Conservation (phyloP, 2,329 filamentous ascomycete species). For the Sphaerostilbella broomeana region DNA sequence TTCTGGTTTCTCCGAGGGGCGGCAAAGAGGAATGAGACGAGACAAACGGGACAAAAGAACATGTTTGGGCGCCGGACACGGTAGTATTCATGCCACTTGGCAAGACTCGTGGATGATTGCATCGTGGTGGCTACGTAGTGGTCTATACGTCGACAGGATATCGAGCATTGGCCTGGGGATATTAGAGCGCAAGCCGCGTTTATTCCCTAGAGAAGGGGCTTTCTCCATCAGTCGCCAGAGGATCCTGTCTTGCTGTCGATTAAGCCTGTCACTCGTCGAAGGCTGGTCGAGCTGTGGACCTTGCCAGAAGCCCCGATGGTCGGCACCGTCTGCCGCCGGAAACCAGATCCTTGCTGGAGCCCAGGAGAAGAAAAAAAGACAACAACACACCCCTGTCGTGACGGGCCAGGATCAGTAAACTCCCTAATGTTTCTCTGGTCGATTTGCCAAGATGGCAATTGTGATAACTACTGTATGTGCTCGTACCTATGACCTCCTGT, state of each 20-base stretch:
- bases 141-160: constrained; percentile 3
- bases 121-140: constrained; percentile 2
- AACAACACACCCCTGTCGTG: constrained; percentile 9
- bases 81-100: constrained; percentile 8
- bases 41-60: constrained; percentile 7
- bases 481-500: no score
- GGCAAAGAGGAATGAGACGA: neutral
- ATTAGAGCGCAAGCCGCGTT: constrained; percentile 10
- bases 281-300: constrained; percentile 2
- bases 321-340: constrained; percentile 14
- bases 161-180: constrained; percentile 1
- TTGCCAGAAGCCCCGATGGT: constrained; percentile 12
- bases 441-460: no score
- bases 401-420: constrained; percentile 11
- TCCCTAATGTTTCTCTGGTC: constrained; percentile 5
- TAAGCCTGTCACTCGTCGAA: neutral
- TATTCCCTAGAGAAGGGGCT: constrained; percentile 7
- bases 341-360: constrained; percentile 12
- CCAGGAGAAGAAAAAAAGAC: constrained; percentile 9
- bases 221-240: constrained; percentile 1
- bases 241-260: constrained; percentile 2
- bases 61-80: constrained; percentile 7
- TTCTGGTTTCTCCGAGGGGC: no score
- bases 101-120: neutral
- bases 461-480: no score